These are phyloP conservation scores for Phytophthora uliginosa DNA, from an alignment of 352 stramenopile species.

Conservation along the genomic window DNA sequence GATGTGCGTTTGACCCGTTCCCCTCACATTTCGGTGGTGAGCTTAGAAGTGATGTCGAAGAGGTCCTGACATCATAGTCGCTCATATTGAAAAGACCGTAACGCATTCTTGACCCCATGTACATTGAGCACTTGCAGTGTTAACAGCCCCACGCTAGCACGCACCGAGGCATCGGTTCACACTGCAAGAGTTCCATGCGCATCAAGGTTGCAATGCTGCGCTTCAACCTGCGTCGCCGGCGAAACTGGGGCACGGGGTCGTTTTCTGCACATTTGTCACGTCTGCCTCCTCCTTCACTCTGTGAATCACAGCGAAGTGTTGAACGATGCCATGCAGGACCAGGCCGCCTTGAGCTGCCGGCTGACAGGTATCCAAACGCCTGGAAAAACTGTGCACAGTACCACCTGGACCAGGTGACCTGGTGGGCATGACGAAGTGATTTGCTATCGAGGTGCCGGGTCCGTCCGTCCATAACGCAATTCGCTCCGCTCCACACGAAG, in stretches of 20 bases:
- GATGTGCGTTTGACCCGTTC: background rate
- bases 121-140: background rate
- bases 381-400: constrained; percentile 24
- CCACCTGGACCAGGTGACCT: constrained; percentile 10
- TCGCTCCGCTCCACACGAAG: constrained; percentile 14
- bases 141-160: background rate
- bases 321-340: background rate
- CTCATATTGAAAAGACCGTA: too few relatives aligned
- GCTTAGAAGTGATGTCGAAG: too few relatives aligned
- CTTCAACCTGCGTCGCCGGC: constrained; percentile 17
- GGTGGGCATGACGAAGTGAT: constrained; percentile 21
- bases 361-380: constrained; percentile 33
- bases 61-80: too few relatives aligned
- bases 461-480: constrained; percentile 28
- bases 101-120: background rate
- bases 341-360: background rate
- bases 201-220: background rate
- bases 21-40: background rate
- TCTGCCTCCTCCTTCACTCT: too few relatives aligned
- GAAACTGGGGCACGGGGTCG: constrained; percentile 21
- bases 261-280: constrained; percentile 25
- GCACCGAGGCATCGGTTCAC: background rate
- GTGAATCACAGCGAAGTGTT: background rate
- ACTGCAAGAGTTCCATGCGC: background rate
- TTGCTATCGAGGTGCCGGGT: constrained; percentile 8